These are phyloP conservation scores for Austroboletus olivaceoglutinosus DNA, from an alignment of 1,284 basidiomycete species.

Conservation along the genomic window DNA sequence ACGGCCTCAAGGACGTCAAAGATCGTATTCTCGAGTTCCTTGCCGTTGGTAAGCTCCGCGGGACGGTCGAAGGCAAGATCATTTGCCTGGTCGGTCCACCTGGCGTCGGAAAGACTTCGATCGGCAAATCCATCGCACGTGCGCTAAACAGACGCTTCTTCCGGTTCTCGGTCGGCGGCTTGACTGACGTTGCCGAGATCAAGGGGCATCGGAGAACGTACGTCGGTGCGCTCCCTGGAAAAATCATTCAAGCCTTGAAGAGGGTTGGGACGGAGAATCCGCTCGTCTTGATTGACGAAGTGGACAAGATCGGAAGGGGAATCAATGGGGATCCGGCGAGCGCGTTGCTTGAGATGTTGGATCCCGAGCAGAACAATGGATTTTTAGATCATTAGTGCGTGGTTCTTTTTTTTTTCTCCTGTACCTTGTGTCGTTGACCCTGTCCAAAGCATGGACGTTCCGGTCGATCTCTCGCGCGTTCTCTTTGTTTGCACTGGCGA, in stretches of 20 bases:
- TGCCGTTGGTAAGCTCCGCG: conserved; percentile 94
- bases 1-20: conserved; percentile 94
- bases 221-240: conserved; percentile 94
- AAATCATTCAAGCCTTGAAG: conserved; percentile 97
- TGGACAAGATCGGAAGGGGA: conserved; percentile 97
- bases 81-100: conserved; percentile 96
- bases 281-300: conserved; percentile 94
- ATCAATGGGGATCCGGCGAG: conserved; percentile 96
- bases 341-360: conserved; percentile 95
- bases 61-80: conserved; percentile 98
- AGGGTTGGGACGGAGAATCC: conserved; percentile 98
- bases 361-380: conserved; percentile 95
- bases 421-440: not conserved
- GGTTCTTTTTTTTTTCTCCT: not conserved
- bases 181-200: conserved; percentile 98
- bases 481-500: conserved; percentile 94
- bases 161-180: conserved; percentile 94
- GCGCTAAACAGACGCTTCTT: conserved; percentile 88
- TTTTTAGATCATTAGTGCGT: conserved; percentile 95
- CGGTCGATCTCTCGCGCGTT: conserved; percentile 93
- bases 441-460: conserved; percentile 82
- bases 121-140: conserved; percentile 92
- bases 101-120: conserved; percentile 94
- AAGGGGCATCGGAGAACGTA: conserved; percentile 98
- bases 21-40: conserved; percentile 98